Conservation (phyloP, 192 early-diverging fungal genomes). For the Backusella australiensis region DNA sequence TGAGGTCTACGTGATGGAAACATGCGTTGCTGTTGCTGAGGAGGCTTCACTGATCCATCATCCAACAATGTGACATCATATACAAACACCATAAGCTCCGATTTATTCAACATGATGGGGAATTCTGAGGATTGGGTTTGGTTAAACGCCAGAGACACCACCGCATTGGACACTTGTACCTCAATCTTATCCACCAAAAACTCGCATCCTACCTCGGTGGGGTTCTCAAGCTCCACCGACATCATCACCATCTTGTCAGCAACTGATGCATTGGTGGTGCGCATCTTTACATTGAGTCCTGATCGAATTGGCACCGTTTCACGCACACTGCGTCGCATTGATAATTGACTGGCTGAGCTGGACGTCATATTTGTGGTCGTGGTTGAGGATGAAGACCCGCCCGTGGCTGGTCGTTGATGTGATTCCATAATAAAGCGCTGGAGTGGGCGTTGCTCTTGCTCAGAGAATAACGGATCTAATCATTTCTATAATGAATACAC, state of each 20-base stretch:
- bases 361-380: not conserved
- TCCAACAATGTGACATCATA: conserved; percentile 56
- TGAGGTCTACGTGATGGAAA: conserved; percentile 20
- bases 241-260: conserved; percentile 59
- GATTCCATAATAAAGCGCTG: conserved; percentile 28
- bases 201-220: conserved; percentile 46
- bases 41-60: conserved; percentile 38
- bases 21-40: conserved; percentile 19
- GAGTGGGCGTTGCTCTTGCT: conserved; percentile 1
- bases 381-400: not conserved
- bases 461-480: conserved; percentile 21
- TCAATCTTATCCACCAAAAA: conserved; percentile 49
- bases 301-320: conserved; percentile 49
- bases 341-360: not conserved
- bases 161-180: conserved; percentile 52
- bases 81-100: conserved; percentile 55
- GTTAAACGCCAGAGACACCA: conserved; percentile 41
- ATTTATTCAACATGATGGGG: conserved; percentile 45
- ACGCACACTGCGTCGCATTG: conserved; percentile 38
- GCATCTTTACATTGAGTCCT: conserved; percentile 54
- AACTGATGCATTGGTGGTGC: conserved; percentile 56
- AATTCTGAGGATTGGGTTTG: conserved; percentile 25
- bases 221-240: conserved; percentile 63
- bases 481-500: not conserved
- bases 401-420: not conserved